phyloP scores from a whole-genome alignment of 2,329 filamentous ascomycete genomes.

The Aspergillus texensis region DNA sequence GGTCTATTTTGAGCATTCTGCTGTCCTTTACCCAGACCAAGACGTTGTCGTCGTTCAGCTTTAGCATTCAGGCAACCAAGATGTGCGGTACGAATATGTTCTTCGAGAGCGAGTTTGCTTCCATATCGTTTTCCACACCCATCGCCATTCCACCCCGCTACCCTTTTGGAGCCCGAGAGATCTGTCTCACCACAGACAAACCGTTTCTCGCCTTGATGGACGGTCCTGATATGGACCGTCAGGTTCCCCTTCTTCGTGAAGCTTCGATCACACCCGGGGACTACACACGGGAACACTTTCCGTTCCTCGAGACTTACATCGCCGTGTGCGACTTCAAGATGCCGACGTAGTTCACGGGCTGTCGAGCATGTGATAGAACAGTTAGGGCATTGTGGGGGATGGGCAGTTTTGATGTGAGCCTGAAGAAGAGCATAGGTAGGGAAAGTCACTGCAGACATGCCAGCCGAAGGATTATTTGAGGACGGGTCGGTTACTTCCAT shows the following conservation, averaged over 20 bases:
- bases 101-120: slow-evolving; percentile 76
- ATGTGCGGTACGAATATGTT: slow-evolving; percentile 83
- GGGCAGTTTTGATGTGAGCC: slow-evolving; percentile 71
- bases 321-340: slow-evolving; percentile 77
- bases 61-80: slow-evolving; percentile 60
- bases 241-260: slow-evolving; percentile 87
- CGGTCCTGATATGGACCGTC: slow-evolving; percentile 73
- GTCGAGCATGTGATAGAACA: slow-evolving; percentile 71
- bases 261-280: slow-evolving; percentile 69
- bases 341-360: slow-evolving; percentile 69
- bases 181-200: slow-evolving; percentile 78
- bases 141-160: slow-evolving; percentile 65
- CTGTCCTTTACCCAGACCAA: slow-evolving; percentile 26
- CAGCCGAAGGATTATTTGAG: slow-evolving; percentile 36
- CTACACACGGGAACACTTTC: slow-evolving; percentile 67
- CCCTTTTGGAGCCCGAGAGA: slow-evolving; percentile 58
- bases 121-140: slow-evolving; percentile 77
- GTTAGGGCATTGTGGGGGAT: slow-evolving; percentile 72
- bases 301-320: slow-evolving; percentile 61
- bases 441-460: slow-evolving; percentile 58
- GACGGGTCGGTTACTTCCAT: slow-evolving; percentile 9
- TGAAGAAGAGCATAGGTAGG: slow-evolving; percentile 71
- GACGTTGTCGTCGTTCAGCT: slow-evolving; percentile 40
- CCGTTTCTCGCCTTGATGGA: slow-evolving; percentile 71
- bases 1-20: slow-evolving; percentile 20